Percentiles rank a stretch among this genome's conserved stretches.
These are phyloP conservation scores for Trichoderma parareesei DNA, from an alignment of 495 filamentous ascomycete species.

Conservation along the genomic window DNA sequence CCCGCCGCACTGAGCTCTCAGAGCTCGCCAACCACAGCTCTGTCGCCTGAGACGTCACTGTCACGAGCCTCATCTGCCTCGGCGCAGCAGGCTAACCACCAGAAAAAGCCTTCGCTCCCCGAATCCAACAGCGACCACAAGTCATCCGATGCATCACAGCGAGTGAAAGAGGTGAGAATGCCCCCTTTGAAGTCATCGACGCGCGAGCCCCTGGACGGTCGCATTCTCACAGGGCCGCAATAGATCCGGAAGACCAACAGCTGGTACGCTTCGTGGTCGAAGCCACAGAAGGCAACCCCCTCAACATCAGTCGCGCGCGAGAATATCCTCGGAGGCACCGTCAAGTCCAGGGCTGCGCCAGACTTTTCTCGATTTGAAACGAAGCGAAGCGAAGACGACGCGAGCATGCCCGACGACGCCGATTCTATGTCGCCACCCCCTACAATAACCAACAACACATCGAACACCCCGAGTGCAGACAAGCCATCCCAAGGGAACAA, in stretches of 20 bases:
- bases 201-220: not conserved
- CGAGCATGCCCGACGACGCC: slow-evolving; percentile 20
- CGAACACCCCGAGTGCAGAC: slow-evolving; percentile 13
- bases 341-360: slow-evolving; percentile 27
- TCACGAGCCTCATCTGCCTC: slow-evolving; percentile 8
- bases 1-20: slow-evolving; percentile 5
- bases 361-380: slow-evolving; percentile 42
- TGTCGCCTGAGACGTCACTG: slow-evolving; percentile 10
- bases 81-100: slow-evolving; percentile 1
- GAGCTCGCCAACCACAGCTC: slow-evolving; percentile 4
- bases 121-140: not conserved
- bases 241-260: slow-evolving; percentile 48
- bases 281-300: slow-evolving; percentile 56
- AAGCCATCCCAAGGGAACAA: slow-evolving; percentile 12
- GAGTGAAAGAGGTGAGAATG: slow-evolving; percentile 10
- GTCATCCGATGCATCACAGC: not conserved
- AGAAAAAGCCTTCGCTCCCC: not conserved
- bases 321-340: slow-evolving; percentile 55
- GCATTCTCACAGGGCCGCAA: slow-evolving; percentile 14
- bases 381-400: slow-evolving; percentile 26
- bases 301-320: slow-evolving; percentile 71
- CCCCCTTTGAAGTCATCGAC: not conserved
- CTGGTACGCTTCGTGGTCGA: slow-evolving; percentile 64
- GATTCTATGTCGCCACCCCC: slow-evolving; percentile 22
- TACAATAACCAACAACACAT: slow-evolving; percentile 19